phyloP scores from a whole-genome alignment of 129 eudicot species.

The Kitagawia praeruptora region DNA sequence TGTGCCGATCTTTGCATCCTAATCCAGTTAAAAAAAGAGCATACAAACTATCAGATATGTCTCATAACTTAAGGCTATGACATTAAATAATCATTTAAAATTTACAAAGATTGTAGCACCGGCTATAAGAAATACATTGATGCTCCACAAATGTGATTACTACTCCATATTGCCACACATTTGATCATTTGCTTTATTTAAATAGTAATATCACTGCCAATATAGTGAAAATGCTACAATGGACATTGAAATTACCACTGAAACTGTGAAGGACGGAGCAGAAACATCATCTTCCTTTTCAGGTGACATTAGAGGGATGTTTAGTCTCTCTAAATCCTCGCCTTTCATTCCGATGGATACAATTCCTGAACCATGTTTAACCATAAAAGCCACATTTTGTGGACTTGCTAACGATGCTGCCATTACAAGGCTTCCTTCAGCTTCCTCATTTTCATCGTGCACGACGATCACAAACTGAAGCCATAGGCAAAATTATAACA shows the following conservation, averaged over 20 bases:
- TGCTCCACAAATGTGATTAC: neutral
- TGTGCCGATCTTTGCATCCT: conserved; percentile 73
- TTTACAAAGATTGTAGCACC: neutral
- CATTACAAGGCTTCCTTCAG: conserved; percentile 80
- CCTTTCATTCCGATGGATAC: conserved; percentile 84
- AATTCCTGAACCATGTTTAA: conserved; percentile 81
- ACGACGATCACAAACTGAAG: conserved; percentile 77
- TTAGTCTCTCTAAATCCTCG: conserved; percentile 68
- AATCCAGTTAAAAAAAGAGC: conserved; percentile 6
- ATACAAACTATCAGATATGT: neutral
- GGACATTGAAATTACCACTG: conserved; percentile 55
- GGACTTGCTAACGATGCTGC: conserved; percentile 53
- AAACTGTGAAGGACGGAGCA: conserved; percentile 72
- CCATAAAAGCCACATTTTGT: conserved; percentile 50
- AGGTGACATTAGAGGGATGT: conserved; percentile 82
- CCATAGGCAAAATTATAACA: conserved; percentile 12
- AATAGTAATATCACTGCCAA: neutral
- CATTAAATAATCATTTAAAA: neutral
- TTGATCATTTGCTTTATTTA: neutral
- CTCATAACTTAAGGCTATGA: neutral
- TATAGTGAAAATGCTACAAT: neutral
- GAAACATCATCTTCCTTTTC: conserved; percentile 59
- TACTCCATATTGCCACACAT: neutral
- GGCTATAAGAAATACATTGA: neutral
- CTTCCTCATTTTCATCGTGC: conserved; percentile 47